These are phyloP conservation scores for Phaffia rhodozyma DNA, from an alignment of 1,284 basidiomycete species.

Conservation along the genomic window DNA sequence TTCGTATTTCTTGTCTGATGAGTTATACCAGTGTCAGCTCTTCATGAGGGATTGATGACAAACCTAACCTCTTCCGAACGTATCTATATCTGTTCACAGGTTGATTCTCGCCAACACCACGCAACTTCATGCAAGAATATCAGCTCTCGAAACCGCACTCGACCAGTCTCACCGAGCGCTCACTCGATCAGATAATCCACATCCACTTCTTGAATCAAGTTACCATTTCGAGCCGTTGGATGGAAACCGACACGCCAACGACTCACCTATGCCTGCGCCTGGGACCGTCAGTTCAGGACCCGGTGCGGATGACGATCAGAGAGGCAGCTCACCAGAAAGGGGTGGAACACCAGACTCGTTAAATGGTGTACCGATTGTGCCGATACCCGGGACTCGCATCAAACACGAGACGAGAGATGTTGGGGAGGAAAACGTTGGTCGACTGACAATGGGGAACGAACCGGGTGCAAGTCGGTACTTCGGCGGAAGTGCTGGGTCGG, in stretches of 20 bases:
- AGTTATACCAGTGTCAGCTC: too few species aligned
- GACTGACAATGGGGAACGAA: slow-evolving; percentile 7
- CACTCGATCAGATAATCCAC: not conserved
- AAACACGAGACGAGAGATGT: not conserved
- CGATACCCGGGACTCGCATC: not conserved
- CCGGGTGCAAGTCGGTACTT: slow-evolving; percentile 9
- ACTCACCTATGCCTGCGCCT: too few species aligned
- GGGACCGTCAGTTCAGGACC: too few species aligned
- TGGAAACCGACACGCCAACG: not conserved
- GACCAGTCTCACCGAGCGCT: not conserved
- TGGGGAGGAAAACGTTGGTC: not conserved
- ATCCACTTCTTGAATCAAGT: slow-evolving; percentile 10
- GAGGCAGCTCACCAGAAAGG: not conserved
- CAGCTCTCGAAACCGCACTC: slow-evolving; percentile 10
- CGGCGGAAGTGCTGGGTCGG: not conserved
- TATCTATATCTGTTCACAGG: too few species aligned
- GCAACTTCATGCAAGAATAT: slow-evolving; percentile 14
- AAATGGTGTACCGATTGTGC: not conserved
- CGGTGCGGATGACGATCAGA: not conserved
- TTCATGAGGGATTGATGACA: too few species aligned
- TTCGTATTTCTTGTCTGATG: too few species aligned
- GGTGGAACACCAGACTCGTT: not conserved
- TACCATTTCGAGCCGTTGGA: slow-evolving; percentile 17
- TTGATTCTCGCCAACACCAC: slow-evolving; percentile 14
- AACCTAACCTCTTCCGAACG: too few species aligned